phyloP scores from a whole-genome alignment of 2,329 filamentous ascomycete species.

The Neocucurbitaria cava region DNA sequence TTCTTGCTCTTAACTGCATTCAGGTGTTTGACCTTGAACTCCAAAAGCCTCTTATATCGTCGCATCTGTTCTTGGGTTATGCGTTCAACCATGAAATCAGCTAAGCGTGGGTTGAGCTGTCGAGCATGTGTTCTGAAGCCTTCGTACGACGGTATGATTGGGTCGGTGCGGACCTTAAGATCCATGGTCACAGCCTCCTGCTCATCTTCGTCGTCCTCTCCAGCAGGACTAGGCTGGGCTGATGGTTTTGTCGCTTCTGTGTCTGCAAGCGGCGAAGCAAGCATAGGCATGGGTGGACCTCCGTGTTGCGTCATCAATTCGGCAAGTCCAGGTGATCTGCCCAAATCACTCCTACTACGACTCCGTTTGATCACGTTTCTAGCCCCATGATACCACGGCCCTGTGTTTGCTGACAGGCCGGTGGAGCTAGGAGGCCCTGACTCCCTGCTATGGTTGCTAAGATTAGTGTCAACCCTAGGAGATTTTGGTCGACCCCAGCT shows the following conservation, averaged over 20 bases:
- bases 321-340: conserved; percentile 53
- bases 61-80: conserved; percentile 81
- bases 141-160: conserved; percentile 73
- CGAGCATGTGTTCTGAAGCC: conserved; percentile 80
- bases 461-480: conserved; percentile 49
- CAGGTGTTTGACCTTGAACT: conserved; percentile 73
- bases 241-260: conserved; percentile 44
- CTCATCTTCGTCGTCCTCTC: conserved; percentile 52
- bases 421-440: conserved; percentile 58
- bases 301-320: conserved; percentile 64
- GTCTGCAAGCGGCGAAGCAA: conserved; percentile 56
- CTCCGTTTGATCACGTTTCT: conserved; percentile 57
- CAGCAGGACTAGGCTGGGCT: conserved; percentile 42
- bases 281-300: conserved; percentile 64
- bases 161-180: conserved; percentile 67
- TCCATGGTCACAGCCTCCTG: conserved; percentile 67
- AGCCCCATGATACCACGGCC: conserved; percentile 46
- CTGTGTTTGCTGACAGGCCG: conserved; percentile 40
- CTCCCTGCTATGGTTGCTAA: conserved; percentile 58
- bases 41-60: conserved; percentile 79
- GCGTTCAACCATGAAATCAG: conserved; percentile 74
- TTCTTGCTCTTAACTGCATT: conserved; percentile 62
- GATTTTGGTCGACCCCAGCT: conserved; percentile 52
- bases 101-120: conserved; percentile 75
- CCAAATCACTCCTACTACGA: conserved; percentile 65